phyloP scores from a whole-genome alignment of 179 eudicot genomes.

The Silene noctiflora region DNA sequence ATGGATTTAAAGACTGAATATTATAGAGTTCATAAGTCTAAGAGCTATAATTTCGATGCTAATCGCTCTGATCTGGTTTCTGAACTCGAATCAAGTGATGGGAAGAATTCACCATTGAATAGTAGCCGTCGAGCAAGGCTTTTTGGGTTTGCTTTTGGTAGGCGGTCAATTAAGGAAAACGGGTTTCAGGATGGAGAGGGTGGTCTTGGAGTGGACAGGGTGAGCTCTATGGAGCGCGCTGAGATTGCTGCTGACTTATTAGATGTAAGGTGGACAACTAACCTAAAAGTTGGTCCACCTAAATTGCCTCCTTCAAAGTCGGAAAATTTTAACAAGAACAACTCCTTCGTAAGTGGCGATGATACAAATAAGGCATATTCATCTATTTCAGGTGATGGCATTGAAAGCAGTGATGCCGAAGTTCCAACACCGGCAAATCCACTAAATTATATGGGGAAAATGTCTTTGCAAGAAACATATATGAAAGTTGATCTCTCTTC shows the following conservation, averaged over 20 bases:
- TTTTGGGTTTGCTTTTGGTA: constrained; percentile 70
- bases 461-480: constrained; percentile 28
- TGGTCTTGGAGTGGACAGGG: constrained; percentile 29
- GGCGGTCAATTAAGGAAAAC: constrained; percentile 42
- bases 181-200: constrained; percentile 30
- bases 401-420: constrained; percentile 33
- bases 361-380: constrained; percentile 12
- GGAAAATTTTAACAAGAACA: not conserved
- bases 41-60: constrained; percentile 53
- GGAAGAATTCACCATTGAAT: constrained; percentile 32
- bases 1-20: constrained; percentile 32
- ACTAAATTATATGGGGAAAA: constrained; percentile 17
- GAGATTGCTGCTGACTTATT: constrained; percentile 94
- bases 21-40: constrained; percentile 43
- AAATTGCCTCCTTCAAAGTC: constrained; percentile 26
- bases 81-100: constrained; percentile 40
- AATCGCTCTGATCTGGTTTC: constrained; percentile 31
- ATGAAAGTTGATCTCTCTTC: constrained; percentile 22
- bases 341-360: not conserved
- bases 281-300: constrained; percentile 41
- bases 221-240: constrained; percentile 60
- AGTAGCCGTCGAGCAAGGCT: constrained; percentile 45
- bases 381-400: constrained; percentile 22
- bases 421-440: constrained; percentile 26
- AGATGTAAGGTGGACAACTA: constrained; percentile 92